These are phyloP conservation scores for Phytophthora parvispora DNA, from an alignment of 352 stramenopile species.

Conservation along the genomic window DNA sequence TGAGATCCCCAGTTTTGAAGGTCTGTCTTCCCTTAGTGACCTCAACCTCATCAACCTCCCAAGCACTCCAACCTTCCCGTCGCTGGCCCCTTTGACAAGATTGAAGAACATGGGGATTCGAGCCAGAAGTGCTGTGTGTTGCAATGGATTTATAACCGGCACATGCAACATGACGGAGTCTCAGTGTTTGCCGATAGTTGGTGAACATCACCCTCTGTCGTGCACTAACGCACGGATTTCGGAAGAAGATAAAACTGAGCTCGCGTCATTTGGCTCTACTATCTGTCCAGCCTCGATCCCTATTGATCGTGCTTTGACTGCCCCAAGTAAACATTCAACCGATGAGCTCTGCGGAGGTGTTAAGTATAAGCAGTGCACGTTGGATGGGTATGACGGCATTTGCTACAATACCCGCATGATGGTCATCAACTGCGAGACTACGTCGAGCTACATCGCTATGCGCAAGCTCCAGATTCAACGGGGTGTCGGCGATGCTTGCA, in stretches of 20 bases:
- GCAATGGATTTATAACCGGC: conserved; percentile 30
- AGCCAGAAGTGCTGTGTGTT: conserved; percentile 30
- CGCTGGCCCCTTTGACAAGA: conserved; percentile 6
- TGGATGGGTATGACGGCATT: conserved; percentile 35
- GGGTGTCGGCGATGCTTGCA: conserved; percentile 29
- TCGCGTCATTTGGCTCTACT: not conserved
- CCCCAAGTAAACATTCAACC: conserved; percentile 22
- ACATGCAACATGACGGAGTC: conserved; percentile 23
- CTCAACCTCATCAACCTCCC: conserved; percentile 25
- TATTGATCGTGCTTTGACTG: conserved; percentile 6
- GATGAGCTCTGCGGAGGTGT: conserved; percentile 40
- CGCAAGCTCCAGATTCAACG: conserved; percentile 41
- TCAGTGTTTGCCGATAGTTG: conserved; percentile 18
- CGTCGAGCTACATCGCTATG: conserved; percentile 30
- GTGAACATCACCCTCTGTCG: conserved; percentile 14
- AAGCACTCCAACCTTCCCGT: conserved; percentile 11
- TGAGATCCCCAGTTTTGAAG: conserved; percentile 40
- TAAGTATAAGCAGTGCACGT: conserved; percentile 38
- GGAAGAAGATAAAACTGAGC: not conserved
- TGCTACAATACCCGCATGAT: conserved; percentile 51
- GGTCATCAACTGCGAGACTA: conserved; percentile 39
- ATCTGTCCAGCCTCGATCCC: not conserved
- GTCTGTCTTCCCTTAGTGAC: conserved; percentile 12
- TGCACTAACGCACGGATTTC: conserved; percentile 17
- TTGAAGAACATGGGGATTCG: conserved; percentile 21